Conservation (phyloP, 2,329 filamentous ascomycete genomes). For the Fusarium fracticaudum region DNA sequence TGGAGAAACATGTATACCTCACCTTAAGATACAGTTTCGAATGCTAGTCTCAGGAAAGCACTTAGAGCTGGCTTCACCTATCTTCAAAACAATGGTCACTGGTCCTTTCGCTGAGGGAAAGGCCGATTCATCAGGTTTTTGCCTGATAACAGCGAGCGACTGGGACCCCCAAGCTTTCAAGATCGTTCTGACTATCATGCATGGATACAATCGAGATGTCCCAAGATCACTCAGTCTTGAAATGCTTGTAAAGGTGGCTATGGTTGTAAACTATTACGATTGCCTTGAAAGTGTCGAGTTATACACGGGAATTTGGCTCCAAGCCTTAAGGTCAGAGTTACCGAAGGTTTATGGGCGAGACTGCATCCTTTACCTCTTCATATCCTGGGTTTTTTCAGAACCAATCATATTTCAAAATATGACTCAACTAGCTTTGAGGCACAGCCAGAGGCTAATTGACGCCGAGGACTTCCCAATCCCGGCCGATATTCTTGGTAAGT, state of each 20-base stretch:
- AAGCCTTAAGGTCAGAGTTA: fast-evolving
- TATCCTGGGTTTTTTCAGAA: constrained; percentile 28
- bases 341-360: not conserved
- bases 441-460: constrained; percentile 8
- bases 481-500: constrained; percentile 1
- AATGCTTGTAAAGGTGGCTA: constrained; percentile 38
- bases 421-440: constrained; percentile 2
- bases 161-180: constrained; percentile 43
- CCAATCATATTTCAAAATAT: not conserved
- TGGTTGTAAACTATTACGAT: constrained; percentile 41
- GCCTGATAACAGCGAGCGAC: not conserved
- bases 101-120: not conserved
- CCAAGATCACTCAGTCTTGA: constrained; percentile 25
- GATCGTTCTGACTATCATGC: constrained; percentile 38
- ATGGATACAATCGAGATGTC: constrained; percentile 34
- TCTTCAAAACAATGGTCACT: constrained; percentile 5
- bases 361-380: constrained; percentile 6
- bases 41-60: constrained; percentile 5
- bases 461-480: not conserved
- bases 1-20: not conserved
- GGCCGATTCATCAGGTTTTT: fast-evolving
- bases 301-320: constrained; percentile 26
- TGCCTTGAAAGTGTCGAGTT: constrained; percentile 32
- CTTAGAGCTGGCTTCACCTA: not conserved
- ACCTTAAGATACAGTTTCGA: not conserved